Conservation (phyloP, 805 yeast genomes). For the Metschnikowia amazonensis region DNA sequence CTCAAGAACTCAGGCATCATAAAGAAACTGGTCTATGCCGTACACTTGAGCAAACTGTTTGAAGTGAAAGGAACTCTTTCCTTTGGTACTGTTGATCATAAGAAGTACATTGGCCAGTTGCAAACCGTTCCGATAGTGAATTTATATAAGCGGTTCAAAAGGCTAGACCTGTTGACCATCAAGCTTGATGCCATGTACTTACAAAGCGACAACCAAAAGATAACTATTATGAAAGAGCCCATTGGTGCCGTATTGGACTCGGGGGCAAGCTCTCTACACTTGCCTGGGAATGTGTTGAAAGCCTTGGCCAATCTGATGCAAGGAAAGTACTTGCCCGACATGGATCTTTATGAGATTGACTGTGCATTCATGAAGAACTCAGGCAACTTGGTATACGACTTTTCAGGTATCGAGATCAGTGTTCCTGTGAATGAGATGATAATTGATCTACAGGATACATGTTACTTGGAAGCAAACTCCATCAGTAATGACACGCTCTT, state of each 20-base stretch:
- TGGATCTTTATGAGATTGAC: background rate
- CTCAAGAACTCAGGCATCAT: background rate
- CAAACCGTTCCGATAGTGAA: background rate
- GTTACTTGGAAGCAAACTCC: too few species aligned
- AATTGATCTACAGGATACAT: too few species aligned
- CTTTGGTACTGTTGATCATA: background rate
- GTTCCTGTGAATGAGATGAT: background rate
- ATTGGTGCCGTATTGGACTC: background rate
- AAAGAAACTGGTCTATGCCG: background rate
- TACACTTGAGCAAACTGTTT: too few species aligned
- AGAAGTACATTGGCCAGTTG: background rate
- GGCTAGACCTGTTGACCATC: too few species aligned
- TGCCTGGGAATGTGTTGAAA: background rate
- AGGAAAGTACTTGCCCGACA: background rate
- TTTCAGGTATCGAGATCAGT: background rate
- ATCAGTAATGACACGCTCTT: too few species aligned
- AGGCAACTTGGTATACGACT: background rate
- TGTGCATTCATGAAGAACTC: background rate
- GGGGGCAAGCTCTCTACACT: background rate
- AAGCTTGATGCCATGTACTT: background rate
- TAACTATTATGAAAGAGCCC: background rate
- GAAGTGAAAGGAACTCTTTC: background rate
- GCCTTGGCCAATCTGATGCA: background rate
- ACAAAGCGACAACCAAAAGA: background rate
- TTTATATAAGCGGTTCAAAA: too few species aligned